These are phyloP conservation scores for Castanea sativa DNA, from an alignment of 306 rosid species.

Conservation along the genomic window DNA sequence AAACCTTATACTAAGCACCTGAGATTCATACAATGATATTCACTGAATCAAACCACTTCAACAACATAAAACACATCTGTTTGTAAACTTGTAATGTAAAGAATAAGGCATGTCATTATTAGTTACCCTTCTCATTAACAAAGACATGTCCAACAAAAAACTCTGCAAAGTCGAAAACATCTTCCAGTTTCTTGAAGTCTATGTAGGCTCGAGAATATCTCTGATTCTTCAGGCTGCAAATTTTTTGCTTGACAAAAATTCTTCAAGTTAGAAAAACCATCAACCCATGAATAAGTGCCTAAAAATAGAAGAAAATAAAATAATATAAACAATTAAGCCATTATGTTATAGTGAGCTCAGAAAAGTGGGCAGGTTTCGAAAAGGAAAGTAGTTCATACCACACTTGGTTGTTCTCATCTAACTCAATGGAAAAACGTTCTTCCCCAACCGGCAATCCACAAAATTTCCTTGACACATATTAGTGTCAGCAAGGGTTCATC, in stretches of 20 bases:
- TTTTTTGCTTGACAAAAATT: slow-evolving; percentile 25
- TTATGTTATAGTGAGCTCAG: too few species aligned
- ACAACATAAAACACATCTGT: background rate
- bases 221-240: slow-evolving; percentile 73
- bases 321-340: too few species aligned
- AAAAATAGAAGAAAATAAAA: too few species aligned
- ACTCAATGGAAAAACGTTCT: too few species aligned
- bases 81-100: background rate
- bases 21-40: background rate
- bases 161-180: slow-evolving; percentile 76
- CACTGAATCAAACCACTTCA: background rate
- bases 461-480: too few species aligned
- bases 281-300: too few species aligned
- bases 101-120: background rate
- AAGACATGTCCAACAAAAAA: slow-evolving; percentile 82
- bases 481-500: too few species aligned
- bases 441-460: too few species aligned
- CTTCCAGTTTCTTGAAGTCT: slow-evolving; percentile 61
- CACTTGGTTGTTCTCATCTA: too few species aligned
- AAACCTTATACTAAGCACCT: slow-evolving; percentile 75
- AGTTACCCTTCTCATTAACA: slow-evolving; percentile 87
- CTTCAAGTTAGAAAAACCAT: slow-evolving; percentile 5
- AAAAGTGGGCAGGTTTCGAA: too few species aligned
- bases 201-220: slow-evolving; percentile 79
- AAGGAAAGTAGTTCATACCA: too few species aligned